phyloP scores from a whole-genome alignment of 495 filamentous ascomycete genomes.

The Daldinia concentrica region DNA sequence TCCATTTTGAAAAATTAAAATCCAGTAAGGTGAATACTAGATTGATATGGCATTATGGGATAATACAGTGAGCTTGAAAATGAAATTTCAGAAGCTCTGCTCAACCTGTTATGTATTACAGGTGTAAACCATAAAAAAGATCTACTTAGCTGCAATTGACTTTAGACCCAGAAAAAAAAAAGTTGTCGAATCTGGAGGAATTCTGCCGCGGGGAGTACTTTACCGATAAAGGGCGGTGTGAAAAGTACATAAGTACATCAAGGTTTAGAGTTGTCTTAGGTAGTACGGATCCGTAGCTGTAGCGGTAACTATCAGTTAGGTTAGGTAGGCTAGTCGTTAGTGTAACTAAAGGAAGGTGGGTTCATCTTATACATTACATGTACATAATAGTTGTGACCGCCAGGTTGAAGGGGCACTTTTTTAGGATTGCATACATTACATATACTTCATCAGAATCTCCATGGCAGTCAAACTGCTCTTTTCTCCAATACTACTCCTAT shows the following conservation, averaged over 20 bases:
- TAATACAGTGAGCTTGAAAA: too few species aligned
- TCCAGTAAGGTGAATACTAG: not conserved
- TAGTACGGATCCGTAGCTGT: too few species aligned
- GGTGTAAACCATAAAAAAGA: not conserved
- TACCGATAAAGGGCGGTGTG: conserved; percentile 27
- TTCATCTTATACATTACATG: conserved; percentile 3
- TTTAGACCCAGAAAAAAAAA: conserved; percentile 4
- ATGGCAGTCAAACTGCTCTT: not conserved
- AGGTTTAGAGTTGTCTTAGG: too few species aligned
- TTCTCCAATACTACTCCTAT: conserved; percentile 1
- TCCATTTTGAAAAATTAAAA: conserved; percentile 22
- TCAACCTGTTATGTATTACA: not conserved
- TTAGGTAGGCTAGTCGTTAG: not conserved
- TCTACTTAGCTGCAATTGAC: conserved; percentile 1
- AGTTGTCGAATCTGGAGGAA: conserved; percentile 8
- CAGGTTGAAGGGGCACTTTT: not conserved
- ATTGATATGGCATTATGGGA: not conserved
- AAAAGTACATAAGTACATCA: not conserved
- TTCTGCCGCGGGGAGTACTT: conserved; percentile 40
- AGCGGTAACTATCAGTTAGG: not conserved
- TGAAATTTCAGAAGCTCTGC: not conserved
- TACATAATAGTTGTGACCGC: conserved; percentile 8
- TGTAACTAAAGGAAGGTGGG: not conserved
- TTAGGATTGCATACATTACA: not conserved
- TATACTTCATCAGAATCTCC: not conserved